These are phyloP conservation scores for Kokia cookei DNA, from an alignment of 441 rosid species.

Conservation along the genomic window DNA sequence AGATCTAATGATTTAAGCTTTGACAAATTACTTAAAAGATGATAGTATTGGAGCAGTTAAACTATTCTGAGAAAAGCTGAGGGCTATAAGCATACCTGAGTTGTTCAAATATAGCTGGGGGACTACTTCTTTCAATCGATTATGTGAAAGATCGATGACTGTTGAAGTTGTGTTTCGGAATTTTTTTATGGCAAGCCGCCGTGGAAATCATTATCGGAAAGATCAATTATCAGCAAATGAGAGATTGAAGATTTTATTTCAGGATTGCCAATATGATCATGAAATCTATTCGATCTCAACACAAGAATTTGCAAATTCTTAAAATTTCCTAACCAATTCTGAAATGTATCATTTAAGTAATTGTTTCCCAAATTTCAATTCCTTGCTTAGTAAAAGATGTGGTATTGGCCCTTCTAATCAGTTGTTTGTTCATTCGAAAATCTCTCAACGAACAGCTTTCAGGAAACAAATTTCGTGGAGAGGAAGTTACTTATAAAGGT, in stretches of 20 bases:
- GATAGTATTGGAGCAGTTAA: too few species aligned
- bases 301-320: not conserved
- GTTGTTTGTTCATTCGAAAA: not conserved
- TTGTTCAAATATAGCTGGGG: too few species aligned
- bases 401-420: conserved; percentile 4
- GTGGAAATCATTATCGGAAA: not conserved
- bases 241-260: not conserved
- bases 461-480: not conserved
- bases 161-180: not conserved
- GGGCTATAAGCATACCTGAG: too few species aligned
- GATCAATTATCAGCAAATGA: not conserved
- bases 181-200: not conserved
- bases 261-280: not conserved
- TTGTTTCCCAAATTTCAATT: conserved; percentile 17
- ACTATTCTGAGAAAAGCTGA: too few species aligned
- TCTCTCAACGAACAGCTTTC: not conserved
- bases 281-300: not conserved
- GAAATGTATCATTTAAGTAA: conserved; percentile 11
- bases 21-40: too few species aligned
- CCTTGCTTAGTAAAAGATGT: not conserved
- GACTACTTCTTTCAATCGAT: not conserved
- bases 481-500: conserved; percentile 10
- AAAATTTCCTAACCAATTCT: not conserved
- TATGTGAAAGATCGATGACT: too few species aligned
- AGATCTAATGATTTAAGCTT: too few species aligned